A percentile compares a stretch with the other conserved stretches of the same genome.
phyloP scores from a whole-genome alignment of 192 early-diverging fungal genomes.

The Backusella westeae region DNA sequence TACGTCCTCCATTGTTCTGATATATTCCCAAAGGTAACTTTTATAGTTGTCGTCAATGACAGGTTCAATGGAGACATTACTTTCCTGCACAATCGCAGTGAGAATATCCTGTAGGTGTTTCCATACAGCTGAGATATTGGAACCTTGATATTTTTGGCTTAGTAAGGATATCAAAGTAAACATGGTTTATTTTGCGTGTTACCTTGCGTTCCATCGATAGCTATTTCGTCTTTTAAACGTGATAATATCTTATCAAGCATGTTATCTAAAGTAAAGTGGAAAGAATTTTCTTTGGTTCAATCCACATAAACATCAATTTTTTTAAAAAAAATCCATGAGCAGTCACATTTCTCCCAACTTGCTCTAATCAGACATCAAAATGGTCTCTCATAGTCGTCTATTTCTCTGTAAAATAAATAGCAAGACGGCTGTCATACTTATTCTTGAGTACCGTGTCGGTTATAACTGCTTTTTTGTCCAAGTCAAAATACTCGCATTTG shows the following conservation, averaged over 20 bases:
- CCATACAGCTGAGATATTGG: conserved; percentile 9
- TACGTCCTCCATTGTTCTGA: not conserved
- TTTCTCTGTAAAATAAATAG: no score
- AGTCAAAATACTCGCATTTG: no score
- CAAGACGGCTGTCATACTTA: no score
- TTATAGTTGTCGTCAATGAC: conserved; percentile 14
- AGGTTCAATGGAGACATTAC: not conserved
- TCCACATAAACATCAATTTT: not conserved
- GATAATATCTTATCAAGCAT: conserved; percentile 27
- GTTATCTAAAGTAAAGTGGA: not conserved
- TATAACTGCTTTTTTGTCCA: no score
- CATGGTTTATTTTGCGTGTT: not conserved
- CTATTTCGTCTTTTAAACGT: conserved; percentile 22
- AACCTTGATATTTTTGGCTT: not conserved
- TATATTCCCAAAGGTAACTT: conserved; percentile 10
- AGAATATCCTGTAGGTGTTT: not conserved
- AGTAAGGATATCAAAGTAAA: not conserved
- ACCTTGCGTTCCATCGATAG: conserved; percentile 20
- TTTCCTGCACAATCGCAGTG: not conserved
- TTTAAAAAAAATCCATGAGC: not conserved
- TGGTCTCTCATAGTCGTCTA: no score
- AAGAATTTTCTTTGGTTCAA: not conserved
- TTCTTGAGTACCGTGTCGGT: no score
- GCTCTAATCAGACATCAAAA: no score
- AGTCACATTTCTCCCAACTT: not conserved